phyloP scores from a whole-genome alignment of 805 yeast genomes.

The Wickerhamiella kazuoi region DNA sequence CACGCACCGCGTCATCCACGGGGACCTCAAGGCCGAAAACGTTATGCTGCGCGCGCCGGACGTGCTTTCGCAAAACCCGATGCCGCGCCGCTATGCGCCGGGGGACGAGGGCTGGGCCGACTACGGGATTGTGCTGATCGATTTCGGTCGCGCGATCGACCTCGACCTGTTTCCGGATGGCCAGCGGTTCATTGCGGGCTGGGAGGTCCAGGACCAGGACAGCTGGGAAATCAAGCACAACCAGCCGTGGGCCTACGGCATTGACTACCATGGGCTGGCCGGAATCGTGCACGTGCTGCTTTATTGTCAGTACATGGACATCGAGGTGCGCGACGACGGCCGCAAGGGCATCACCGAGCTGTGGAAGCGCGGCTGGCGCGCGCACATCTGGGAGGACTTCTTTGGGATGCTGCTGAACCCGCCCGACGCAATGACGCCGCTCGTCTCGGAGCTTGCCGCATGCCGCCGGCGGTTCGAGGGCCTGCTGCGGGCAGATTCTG shows the following conservation, averaged over 20 bases:
- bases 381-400: slow-evolving; percentile 47
- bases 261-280: slow-evolving; percentile 74
- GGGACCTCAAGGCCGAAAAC: slow-evolving; percentile 73
- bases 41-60: slow-evolving; percentile 48
- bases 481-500: slow-evolving; percentile 22
- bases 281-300: slow-evolving; percentile 53
- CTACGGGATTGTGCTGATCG: slow-evolving; percentile 49
- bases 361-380: slow-evolving; percentile 62
- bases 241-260: slow-evolving; percentile 56
- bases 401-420: slow-evolving; percentile 53
- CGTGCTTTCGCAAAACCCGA: background rate
- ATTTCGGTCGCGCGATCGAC: slow-evolving; percentile 71
- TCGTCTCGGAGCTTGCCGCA: slow-evolving; percentile 21
- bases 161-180: slow-evolving; percentile 34
- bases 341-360: slow-evolving; percentile 18
- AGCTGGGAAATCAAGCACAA: slow-evolving; percentile 50
- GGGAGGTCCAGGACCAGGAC: slow-evolving; percentile 45
- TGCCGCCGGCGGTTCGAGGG: slow-evolving; percentile 26
- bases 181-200: slow-evolving; percentile 39
- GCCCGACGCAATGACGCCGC: slow-evolving; percentile 23
- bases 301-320: slow-evolving; percentile 46
- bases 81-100: background rate
- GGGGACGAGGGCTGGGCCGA: slow-evolving; percentile 24
- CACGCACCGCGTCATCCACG: slow-evolving; percentile 50
- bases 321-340: slow-evolving; percentile 14